Evolutionary conservation across 2,329 filamentous ascomycete species (phyloP).

Genomic region (Diaporthe ampelina): DNA sequence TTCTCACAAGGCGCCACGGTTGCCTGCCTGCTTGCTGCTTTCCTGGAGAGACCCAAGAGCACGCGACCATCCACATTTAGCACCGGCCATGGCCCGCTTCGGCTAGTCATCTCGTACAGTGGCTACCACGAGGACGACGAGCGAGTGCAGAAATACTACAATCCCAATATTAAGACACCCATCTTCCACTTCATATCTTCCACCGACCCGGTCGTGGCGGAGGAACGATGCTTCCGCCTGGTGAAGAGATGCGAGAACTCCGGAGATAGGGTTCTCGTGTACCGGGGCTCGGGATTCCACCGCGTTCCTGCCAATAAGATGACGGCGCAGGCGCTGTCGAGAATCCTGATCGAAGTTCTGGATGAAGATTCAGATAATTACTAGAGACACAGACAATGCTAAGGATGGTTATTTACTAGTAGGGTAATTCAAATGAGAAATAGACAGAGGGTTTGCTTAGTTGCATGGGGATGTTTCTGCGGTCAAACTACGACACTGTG

Average conservation of each 20-base stretch:
- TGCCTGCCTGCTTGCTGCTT: background rate
- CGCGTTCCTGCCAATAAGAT: constrained; percentile 2
- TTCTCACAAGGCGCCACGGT: constrained; percentile 73
- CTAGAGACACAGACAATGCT: background rate
- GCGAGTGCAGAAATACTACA: constrained; percentile 9
- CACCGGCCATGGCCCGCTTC: background rate
- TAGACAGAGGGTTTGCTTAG: background rate
- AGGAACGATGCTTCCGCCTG: background rate
- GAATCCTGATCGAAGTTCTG: constrained; percentile 2
- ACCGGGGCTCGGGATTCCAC: constrained; percentile 3
- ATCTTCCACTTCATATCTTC: constrained; percentile 4
- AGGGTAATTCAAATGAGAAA: background rate
- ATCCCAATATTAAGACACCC: constrained; percentile 1
- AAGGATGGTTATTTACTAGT: background rate
- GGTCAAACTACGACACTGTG: background rate
- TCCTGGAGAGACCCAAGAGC: background rate
- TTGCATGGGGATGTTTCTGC: background rate
- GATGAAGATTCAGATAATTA: constrained; percentile 3
- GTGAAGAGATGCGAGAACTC: constrained; percentile 12
- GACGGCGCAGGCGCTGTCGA: constrained; percentile 11
- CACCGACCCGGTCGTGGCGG: constrained; percentile 5
- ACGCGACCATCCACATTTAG: constrained; percentile 1
- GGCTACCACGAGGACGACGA: constrained; percentile 10
- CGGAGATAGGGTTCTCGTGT: background rate
- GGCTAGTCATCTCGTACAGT: constrained; percentile 13